Evolutionary conservation across 768 basidiomycete species (phyloP).

Genomic region (Lactarius sp.): DNA sequence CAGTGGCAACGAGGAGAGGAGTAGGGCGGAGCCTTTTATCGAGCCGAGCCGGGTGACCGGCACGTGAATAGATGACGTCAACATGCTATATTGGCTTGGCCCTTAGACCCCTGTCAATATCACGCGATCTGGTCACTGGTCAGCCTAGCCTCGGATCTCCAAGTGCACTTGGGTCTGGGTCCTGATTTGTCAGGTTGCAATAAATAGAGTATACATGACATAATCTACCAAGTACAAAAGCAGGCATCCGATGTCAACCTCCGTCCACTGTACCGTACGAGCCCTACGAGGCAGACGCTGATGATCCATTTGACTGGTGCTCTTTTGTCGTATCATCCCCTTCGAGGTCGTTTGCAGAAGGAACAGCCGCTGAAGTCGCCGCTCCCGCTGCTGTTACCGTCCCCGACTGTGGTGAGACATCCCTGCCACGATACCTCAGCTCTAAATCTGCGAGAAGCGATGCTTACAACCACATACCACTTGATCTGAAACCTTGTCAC

Average conservation of each 20-base stretch:
- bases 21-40: not conserved
- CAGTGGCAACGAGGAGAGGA: not conserved
- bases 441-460: conserved; percentile 12
- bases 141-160: too few species aligned
- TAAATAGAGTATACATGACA: too few species aligned
- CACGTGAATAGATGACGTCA: conserved; percentile 16
- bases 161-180: too few species aligned
- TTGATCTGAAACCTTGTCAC: conserved; percentile 92
- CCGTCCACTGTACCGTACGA: not conserved
- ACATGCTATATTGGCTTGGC: too few species aligned
- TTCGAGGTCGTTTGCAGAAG: conserved; percentile 65
- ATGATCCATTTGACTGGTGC: conserved; percentile 16
- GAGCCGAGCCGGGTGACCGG: not conserved
- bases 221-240: not conserved
- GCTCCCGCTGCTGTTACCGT: conserved; percentile 48
- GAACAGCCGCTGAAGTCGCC: conserved; percentile 66
- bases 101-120: too few species aligned
- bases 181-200: too few species aligned
- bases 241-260: too few species aligned
- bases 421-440: conserved; percentile 11
- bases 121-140: too few species aligned
- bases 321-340: conserved; percentile 26
- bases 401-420: conserved; percentile 41
- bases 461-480: conserved; percentile 46
- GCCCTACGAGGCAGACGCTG: conserved; percentile 2